phyloP scores from a whole-genome alignment of 2,329 filamentous ascomycete species.

The Pyrenochaeta sp. region DNA sequence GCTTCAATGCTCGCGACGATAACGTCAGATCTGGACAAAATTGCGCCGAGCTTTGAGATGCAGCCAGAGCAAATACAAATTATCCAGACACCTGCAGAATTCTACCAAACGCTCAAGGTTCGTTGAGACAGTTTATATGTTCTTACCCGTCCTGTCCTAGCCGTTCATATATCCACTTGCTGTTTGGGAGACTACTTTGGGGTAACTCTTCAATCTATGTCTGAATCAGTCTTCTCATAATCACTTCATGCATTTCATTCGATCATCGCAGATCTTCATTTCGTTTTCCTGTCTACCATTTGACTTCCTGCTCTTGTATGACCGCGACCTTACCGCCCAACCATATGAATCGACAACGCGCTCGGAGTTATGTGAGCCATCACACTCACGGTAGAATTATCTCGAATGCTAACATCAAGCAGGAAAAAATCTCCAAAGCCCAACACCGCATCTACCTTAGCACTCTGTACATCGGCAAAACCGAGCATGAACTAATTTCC shows the following conservation, averaged over 20 bases:
- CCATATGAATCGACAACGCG: not conserved
- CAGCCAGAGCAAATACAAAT: conserved; percentile 81
- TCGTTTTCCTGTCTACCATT: not conserved
- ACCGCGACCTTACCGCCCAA: not conserved
- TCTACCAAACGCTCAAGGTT: conserved; percentile 91
- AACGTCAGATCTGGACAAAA: conserved; percentile 80
- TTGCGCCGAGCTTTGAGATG: conserved; percentile 91
- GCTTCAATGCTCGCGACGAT: conserved; percentile 65
- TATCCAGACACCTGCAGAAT: conserved; percentile 81
- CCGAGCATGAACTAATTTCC: conserved; percentile 85
- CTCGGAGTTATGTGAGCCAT: conserved; percentile 1
- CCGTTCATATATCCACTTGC: not conserved
- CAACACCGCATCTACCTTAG: conserved; percentile 85
- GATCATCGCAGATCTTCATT: not conserved
- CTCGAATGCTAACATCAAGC: conserved; percentile 16
- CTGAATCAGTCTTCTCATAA: not conserved
- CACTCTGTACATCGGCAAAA: conserved; percentile 96
- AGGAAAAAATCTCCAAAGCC: conserved; percentile 79
- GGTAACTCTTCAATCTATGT: not conserved
- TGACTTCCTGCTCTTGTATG: not conserved
- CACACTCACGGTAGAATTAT: not conserved
- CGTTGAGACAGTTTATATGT: conserved; percentile 19
- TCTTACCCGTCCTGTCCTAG: not conserved
- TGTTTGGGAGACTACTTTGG: no score
- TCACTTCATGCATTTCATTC: not conserved